A percentile compares a stretch with the other conserved stretches of the same genome.
Evolutionary conservation across 2,329 filamentous ascomycete species (phyloP).

Genomic region (Venturia pyrina): DNA sequence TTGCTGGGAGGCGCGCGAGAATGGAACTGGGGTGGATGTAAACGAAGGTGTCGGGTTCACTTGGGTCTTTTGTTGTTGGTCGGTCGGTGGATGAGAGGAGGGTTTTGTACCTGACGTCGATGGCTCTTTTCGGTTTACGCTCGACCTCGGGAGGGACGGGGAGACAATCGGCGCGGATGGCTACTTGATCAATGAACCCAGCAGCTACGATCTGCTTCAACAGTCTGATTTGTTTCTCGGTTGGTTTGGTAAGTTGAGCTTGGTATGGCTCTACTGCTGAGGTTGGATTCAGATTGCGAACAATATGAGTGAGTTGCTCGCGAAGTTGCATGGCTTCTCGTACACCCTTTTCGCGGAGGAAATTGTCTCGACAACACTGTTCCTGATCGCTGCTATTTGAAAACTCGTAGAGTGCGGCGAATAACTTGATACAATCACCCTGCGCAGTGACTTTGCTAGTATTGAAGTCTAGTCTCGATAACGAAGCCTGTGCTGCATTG

Average conservation of each 20-base stretch:
- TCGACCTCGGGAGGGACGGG: conserved; percentile 58
- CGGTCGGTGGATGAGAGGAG: conserved; percentile 52
- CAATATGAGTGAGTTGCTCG: conserved; percentile 61
- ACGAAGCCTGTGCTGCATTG: conserved; percentile 65
- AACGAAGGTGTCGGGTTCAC: conserved; percentile 52
- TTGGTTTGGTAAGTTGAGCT: conserved; percentile 43
- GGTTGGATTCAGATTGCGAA: conserved; percentile 60
- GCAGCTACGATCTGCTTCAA: conserved; percentile 87
- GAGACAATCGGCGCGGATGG: conserved; percentile 80
- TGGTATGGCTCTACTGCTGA: conserved; percentile 30
- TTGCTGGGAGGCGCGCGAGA: conserved; percentile 55
- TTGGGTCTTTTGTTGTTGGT: conserved; percentile 21
- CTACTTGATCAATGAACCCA: conserved; percentile 89
- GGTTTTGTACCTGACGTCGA: conserved; percentile 84
- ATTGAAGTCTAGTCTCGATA: conserved; percentile 70
- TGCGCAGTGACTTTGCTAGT: not conserved
- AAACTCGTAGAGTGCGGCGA: conserved; percentile 82
- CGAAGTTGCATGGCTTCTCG: conserved; percentile 78
- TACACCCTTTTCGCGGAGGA: conserved; percentile 78
- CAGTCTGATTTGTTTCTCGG: conserved; percentile 57
- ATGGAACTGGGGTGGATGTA: conserved; percentile 82
- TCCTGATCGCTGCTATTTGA: conserved; percentile 51
- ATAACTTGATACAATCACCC: conserved; percentile 80
- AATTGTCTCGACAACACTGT: conserved; percentile 70
- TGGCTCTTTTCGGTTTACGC: conserved; percentile 70